These are phyloP conservation scores for Lodderomyces pseudojiufengensis DNA, from an alignment of 1,139 yeast genomes.

Conservation along the genomic window DNA sequence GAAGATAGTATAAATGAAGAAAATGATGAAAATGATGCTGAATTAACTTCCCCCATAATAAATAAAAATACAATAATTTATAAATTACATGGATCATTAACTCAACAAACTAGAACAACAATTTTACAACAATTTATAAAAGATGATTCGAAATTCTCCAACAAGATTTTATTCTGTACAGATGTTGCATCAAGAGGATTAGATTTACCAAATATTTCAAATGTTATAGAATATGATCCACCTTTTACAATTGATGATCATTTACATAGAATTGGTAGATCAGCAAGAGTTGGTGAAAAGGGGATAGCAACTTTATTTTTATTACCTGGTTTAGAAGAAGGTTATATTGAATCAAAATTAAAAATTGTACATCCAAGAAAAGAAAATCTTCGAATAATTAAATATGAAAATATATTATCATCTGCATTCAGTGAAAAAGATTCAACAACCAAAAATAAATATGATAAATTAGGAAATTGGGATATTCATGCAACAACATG, in stretches of 20 bases:
- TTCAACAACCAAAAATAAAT: slow-evolving; percentile 21
- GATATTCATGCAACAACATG: slow-evolving; percentile 94
- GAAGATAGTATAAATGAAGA: slow-evolving; percentile 20
- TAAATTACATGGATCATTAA: slow-evolving; percentile 85
- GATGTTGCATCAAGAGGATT: slow-evolving; percentile 76
- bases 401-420: slow-evolving; percentile 52
- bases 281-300: slow-evolving; percentile 66
- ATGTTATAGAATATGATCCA: slow-evolving; percentile 66
- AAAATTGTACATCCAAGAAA: slow-evolving; percentile 59
- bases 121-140: slow-evolving; percentile 68
- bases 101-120: slow-evolving; percentile 76
- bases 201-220: slow-evolving; percentile 63
- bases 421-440: slow-evolving; percentile 59
- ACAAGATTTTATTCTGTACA: slow-evolving; percentile 70
- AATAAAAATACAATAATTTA: slow-evolving; percentile 51
- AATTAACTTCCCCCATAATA: slow-evolving; percentile 53
- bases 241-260: slow-evolving; percentile 70
- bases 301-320: slow-evolving; percentile 73
- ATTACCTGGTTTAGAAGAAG: slow-evolving; percentile 86
- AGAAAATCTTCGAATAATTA: slow-evolving; percentile 31
- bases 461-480: slow-evolving; percentile 56
- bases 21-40: slow-evolving; percentile 33
- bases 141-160: slow-evolving; percentile 10
- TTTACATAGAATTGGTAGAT: slow-evolving; percentile 69
- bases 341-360: slow-evolving; percentile 58